Evolutionary conservation across 2,329 filamentous ascomycete genomes (phyloP).

Genomic region (Ascochyta clinopodiicola): DNA sequence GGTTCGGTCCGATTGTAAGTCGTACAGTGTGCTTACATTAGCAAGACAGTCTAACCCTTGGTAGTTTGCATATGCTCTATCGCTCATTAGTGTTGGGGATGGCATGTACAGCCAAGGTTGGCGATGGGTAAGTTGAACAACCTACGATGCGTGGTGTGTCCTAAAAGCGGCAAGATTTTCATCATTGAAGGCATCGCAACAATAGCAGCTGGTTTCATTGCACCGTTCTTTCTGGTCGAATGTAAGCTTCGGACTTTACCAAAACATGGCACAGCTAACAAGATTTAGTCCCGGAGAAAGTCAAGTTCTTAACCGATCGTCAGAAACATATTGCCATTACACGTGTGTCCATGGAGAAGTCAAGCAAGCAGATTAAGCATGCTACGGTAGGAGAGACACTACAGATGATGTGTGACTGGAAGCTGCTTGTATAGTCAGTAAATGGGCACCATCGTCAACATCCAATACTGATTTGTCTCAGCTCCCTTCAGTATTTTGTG

Average conservation of each 20-base stretch:
- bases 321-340: constrained; percentile 34
- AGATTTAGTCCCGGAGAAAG: constrained; percentile 32
- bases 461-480: constrained; percentile 8
- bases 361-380: constrained; percentile 29
- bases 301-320: constrained; percentile 34
- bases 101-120: constrained; percentile 41
- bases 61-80: constrained; percentile 42
- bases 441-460: neutral
- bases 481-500: constrained; percentile 40
- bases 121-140: constrained; percentile 26
- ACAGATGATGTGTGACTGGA: constrained; percentile 38
- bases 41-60: neutral
- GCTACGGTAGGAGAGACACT: constrained; percentile 32
- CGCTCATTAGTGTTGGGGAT: constrained; percentile 40
- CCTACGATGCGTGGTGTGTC: neutral
- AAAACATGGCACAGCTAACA: neutral
- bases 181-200: constrained; percentile 33
- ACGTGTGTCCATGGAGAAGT: constrained; percentile 37
- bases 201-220: constrained; percentile 24
- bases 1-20: constrained; percentile 43
- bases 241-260: constrained; percentile 14
- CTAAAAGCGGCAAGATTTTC: constrained; percentile 21
- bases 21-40: neutral
- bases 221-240: constrained; percentile 35
- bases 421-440: constrained; percentile 37